Base-by-base conservation (phyloP, 164 flowering plant species). In the Chimonanthus praecox region DNA sequence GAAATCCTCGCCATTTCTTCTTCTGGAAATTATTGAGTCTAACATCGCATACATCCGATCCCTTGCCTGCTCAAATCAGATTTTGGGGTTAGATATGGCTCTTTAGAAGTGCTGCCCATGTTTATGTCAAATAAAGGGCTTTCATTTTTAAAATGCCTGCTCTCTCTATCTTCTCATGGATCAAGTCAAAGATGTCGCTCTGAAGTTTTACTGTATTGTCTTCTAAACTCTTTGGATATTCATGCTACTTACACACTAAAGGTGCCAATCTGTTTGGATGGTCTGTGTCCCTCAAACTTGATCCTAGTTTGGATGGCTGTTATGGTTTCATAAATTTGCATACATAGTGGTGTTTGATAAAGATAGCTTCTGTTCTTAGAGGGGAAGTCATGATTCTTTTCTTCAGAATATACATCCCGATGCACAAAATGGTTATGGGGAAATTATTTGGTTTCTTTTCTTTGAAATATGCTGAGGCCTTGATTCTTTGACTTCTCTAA, bases 11-110 rank as follows among this genome's bases (percentile, higher is more conserved):
- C 88, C 89, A 7, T 15, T 81, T 80, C 90, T 81, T 62, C 91
- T 81, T 71, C 7, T 75, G 3, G 78, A 71, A 72, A 89, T 87
- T 20, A 75, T 75, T 0, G 82, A 68, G 71, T 89, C 91, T 51
- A 89, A 73, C 90, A 89, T 86, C 18, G 76, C 76, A 64, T 78
- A 80, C 88, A 89, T 84, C 74, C 86, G 70, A 75, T 87, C 87
- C 15, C 93, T 79, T 49, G 91, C 91, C 93, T 87, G 82, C 72
- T 16, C 33, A 72, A 64, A 20, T 70, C n/a, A 68, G 47, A 58
- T 50, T 9, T 21, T 4, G 4, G 20, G 67, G 64, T 70, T 43
- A 64, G 21, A 46, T 69, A 9, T 69, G 21, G 11, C n/a, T 66
- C 4, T 66, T 47, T 48, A 2, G 33, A 48, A 47, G 58, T 3